Evolutionary conservation across 2,329 filamentous ascomycete species (phyloP).

Genomic region (Penicillium sp.): DNA sequence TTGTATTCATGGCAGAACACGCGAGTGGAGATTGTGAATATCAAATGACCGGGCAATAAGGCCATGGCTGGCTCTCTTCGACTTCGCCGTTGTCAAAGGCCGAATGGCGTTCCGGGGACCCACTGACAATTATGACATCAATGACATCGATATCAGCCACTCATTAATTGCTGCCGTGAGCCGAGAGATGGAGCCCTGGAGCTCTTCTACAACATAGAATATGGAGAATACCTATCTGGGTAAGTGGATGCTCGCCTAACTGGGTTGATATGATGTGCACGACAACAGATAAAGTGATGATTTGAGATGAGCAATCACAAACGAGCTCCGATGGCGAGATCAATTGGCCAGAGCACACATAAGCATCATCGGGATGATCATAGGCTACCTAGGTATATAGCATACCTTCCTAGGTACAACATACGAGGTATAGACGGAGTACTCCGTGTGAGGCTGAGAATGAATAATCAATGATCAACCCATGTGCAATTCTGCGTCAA

Average conservation of each 20-base stretch:
- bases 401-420: no score
- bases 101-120: neutral
- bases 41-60: neutral
- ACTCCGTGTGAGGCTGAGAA: neutral
- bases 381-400: no score
- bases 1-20: neutral
- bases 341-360: no score
- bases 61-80: neutral
- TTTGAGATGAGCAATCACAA: no score
- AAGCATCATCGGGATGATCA: no score
- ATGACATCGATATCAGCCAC: neutral
- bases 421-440: no score
- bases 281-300: neutral
- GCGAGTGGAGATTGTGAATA: neutral
- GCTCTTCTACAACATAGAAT: neutral
- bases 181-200: neutral
- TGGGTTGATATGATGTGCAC: neutral
- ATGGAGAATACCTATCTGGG: neutral
- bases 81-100: neutral
- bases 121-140: conserved; percentile 5
- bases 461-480: no score
- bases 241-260: neutral
- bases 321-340: no score
- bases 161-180: neutral
- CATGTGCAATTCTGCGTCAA: neutral